Evolutionary conservation across 805 yeast genomes (phyloP).

Genomic region (Kockiozyma suomiensis): DNA sequence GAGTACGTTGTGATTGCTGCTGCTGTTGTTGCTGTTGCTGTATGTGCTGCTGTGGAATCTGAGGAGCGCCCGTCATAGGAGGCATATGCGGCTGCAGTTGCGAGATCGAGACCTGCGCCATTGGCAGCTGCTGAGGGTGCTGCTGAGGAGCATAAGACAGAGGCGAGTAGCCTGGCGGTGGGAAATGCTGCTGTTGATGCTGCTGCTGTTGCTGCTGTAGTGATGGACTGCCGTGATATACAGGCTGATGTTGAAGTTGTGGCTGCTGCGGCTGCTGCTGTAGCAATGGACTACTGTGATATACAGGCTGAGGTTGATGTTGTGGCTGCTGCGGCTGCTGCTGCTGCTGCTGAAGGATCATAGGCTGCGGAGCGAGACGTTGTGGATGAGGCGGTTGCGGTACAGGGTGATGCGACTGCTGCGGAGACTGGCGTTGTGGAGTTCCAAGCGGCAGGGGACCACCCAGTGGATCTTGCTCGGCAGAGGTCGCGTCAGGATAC

Average conservation of each 20-base stretch:
- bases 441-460: slow-evolving; percentile 11
- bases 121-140: slow-evolving; percentile 19
- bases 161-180: slow-evolving; percentile 10
- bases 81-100: not conserved
- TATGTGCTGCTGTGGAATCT: not conserved
- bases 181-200: not conserved
- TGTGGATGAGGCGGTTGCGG: slow-evolving; percentile 6
- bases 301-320: slow-evolving; percentile 12
- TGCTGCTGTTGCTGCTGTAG: too few relatives aligned
- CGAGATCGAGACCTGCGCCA: not conserved
- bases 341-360: slow-evolving; percentile 1
- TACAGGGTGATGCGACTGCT: slow-evolving; percentile 9
- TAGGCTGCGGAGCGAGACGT: not conserved
- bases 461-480: slow-evolving; percentile 13
- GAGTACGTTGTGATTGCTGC: slow-evolving; percentile 22
- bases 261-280: slow-evolving; percentile 23
- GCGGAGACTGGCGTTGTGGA: slow-evolving; percentile 19
- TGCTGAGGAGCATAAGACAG: slow-evolving; percentile 21
- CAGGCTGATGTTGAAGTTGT: slow-evolving; percentile 13
- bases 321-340: slow-evolving; percentile 18
- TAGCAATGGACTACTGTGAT: not conserved
- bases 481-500: slow-evolving; percentile 44
- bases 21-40: slow-evolving; percentile 24
- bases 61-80: not conserved
- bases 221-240: too few relatives aligned